A percentile compares a stretch with the other conserved stretches of the same genome.
phyloP scores from a whole-genome alignment of 345 rosid species.

The Murraya paniculata region DNA sequence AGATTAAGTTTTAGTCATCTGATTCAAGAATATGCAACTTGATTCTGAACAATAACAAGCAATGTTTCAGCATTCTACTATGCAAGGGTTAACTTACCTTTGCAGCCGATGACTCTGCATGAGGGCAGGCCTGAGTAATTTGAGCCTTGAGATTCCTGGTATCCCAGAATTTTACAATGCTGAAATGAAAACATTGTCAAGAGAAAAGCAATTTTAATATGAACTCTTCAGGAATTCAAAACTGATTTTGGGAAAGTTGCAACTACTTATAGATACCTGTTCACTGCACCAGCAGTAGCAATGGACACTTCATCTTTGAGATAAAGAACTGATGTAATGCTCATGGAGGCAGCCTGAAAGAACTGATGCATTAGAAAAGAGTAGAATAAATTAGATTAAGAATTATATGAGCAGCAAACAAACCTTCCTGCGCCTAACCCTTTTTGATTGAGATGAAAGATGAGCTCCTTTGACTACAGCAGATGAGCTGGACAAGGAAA shows the following conservation, averaged over 20 bases:
- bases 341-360: constrained; percentile 73
- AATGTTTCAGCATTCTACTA: background rate
- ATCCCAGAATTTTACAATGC: constrained; percentile 89
- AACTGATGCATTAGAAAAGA: constrained; percentile 18
- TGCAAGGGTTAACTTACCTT: constrained; percentile 43
- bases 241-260: background rate
- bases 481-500: constrained; percentile 46
- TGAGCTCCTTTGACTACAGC: constrained; percentile 76
- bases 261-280: constrained; percentile 48
- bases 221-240: background rate
- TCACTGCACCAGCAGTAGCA: constrained; percentile 88
- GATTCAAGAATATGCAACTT: background rate
- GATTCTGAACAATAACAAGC: background rate
- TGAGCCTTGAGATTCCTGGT: constrained; percentile 67
- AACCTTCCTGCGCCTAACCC: constrained; percentile 70
- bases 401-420: constrained; percentile 13
- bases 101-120: constrained; percentile 40
- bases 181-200: constrained; percentile 27
- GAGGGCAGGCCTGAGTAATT: constrained; percentile 59
- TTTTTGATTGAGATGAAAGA: constrained; percentile 60
- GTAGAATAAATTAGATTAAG: background rate
- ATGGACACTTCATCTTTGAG: constrained; percentile 78
- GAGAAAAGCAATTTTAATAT: background rate
- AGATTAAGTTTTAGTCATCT: background rate
- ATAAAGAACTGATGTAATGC: constrained; percentile 89